A percentile compares a stretch with the other conserved stretches of the same genome.
Conservation (phyloP, 768 basidiomycete genomes). For the Tricholomella constricta region DNA sequence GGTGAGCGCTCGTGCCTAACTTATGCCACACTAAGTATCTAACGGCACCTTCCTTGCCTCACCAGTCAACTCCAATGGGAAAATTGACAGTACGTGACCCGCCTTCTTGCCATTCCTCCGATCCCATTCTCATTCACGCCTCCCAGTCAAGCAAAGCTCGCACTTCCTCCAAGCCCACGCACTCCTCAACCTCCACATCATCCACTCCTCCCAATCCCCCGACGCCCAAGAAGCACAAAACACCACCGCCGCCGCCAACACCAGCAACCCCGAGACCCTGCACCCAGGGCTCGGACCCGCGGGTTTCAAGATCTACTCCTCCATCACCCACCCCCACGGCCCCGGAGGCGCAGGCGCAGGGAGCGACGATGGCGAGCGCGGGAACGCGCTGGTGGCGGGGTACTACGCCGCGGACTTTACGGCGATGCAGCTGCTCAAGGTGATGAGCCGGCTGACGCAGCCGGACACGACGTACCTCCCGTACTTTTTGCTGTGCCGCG, state of each 20-base stretch:
- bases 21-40: not conserved
- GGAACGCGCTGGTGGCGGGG: slow-evolving; percentile 39
- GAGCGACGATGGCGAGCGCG: slow-evolving; percentile 29
- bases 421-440: slow-evolving; percentile 78
- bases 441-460: slow-evolving; percentile 77
- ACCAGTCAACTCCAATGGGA: slow-evolving; percentile 74
- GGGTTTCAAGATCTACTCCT: slow-evolving; percentile 62
- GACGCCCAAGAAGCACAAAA: slow-evolving; percentile 32
- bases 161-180: slow-evolving; percentile 87
- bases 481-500: slow-evolving; percentile 81
- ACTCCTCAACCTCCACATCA: slow-evolving; percentile 82
- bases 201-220: slow-evolving; percentile 73
- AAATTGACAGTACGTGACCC: slow-evolving; percentile 57
- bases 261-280: slow-evolving; percentile 48
- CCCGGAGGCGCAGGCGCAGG: slow-evolving; percentile 19
- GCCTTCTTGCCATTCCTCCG: not conserved
- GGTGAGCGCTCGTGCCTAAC: slow-evolving; percentile 37
- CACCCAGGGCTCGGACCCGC: slow-evolving; percentile 62
- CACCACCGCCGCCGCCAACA: slow-evolving; percentile 35
- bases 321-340: slow-evolving; percentile 35
- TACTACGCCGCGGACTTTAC: slow-evolving; percentile 67
- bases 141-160: slow-evolving; percentile 71
- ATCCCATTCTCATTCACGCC: not conserved
- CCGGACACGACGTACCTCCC: slow-evolving; percentile 64
- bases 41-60: not conserved